These are phyloP conservation scores for Neofusicoccum cordaticola DNA, from an alignment of 2,329 filamentous ascomycete genomes.

Conservation along the genomic window DNA sequence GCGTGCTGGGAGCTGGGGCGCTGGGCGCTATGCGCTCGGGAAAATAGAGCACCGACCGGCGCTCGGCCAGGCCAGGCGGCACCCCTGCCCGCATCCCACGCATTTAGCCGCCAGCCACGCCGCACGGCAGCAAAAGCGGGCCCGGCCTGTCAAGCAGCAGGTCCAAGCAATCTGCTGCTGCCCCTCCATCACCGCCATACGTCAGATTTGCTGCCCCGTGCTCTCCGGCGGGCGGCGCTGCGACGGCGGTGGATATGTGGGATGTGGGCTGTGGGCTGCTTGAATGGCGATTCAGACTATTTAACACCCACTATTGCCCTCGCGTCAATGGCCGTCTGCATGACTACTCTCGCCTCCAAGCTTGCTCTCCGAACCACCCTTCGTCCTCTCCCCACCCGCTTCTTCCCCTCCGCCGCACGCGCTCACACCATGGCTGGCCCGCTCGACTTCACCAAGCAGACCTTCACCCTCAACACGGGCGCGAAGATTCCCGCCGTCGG, in stretches of 20 bases:
- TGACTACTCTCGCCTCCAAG: constrained; percentile 23
- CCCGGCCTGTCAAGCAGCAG: neutral
- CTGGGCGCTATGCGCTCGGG: neutral
- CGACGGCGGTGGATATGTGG: neutral
- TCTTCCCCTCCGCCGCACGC: neutral
- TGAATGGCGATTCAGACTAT: neutral
- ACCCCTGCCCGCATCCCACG: neutral
- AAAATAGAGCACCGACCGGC: neutral
- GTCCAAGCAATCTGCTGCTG: neutral
- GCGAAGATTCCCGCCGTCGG: constrained; percentile 75
- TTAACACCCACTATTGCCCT: constrained; percentile 4
- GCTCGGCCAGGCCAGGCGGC: neutral
- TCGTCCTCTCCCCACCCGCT: constrained; percentile 6
- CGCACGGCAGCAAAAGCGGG: neutral
- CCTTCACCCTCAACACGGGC: constrained; percentile 62
- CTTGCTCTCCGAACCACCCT: constrained; percentile 26
- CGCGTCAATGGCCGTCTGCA: constrained; percentile 4
- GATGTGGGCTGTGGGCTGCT: neutral
- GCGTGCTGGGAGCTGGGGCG: neutral
- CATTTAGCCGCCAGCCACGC: neutral
- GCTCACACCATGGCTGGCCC: constrained; percentile 22
- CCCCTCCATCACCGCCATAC: neutral
- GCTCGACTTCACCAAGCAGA: constrained; percentile 38
- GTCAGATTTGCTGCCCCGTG: no score
- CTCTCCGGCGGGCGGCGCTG: constrained; percentile 1